phyloP scores from a whole-genome alignment of 2,329 filamentous ascomycete genomes.

The Magnaporthales sp. region DNA sequence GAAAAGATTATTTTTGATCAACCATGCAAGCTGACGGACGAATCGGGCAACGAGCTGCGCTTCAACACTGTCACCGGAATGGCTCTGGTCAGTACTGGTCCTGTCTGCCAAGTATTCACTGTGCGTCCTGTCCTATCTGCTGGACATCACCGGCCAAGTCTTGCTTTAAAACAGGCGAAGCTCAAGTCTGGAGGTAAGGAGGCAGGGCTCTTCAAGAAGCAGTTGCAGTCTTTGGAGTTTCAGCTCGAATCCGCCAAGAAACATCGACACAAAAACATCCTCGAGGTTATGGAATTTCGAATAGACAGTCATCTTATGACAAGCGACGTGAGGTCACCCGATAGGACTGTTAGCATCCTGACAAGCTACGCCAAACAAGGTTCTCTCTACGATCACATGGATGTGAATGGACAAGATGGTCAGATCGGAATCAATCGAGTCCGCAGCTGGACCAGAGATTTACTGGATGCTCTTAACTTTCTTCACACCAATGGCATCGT shows the following conservation, averaged over 20 bases:
- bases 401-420: slow-evolving; percentile 67
- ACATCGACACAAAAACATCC: slow-evolving; percentile 66
- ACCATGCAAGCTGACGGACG: slow-evolving; percentile 53
- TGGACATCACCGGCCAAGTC: slow-evolving; percentile 47
- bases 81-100: slow-evolving; percentile 55
- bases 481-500: slow-evolving; percentile 77
- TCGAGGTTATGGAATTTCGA: slow-evolving; percentile 76
- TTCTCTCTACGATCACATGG: slow-evolving; percentile 72
- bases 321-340: slow-evolving; percentile 9
- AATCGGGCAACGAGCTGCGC: slow-evolving; percentile 50
- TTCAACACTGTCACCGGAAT: slow-evolving; percentile 68
- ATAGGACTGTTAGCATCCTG: slow-evolving; percentile 68
- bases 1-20: slow-evolving; percentile 55
- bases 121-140: slow-evolving; percentile 59
- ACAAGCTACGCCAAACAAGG: slow-evolving; percentile 74
- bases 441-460: slow-evolving; percentile 82
- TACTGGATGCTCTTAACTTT: slow-evolving; percentile 81
- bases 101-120: slow-evolving; percentile 59
- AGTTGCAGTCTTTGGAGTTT: slow-evolving; percentile 67
- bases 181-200: slow-evolving; percentile 51
- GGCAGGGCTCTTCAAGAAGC: slow-evolving; percentile 58
- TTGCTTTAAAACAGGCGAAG: slow-evolving; percentile 65
- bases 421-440: slow-evolving; percentile 66
- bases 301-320: slow-evolving; percentile 38
- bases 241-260: slow-evolving; percentile 68